These are phyloP conservation scores for Aureobasidium musti DNA, from an alignment of 2,329 filamentous ascomycete species.

Conservation along the genomic window DNA sequence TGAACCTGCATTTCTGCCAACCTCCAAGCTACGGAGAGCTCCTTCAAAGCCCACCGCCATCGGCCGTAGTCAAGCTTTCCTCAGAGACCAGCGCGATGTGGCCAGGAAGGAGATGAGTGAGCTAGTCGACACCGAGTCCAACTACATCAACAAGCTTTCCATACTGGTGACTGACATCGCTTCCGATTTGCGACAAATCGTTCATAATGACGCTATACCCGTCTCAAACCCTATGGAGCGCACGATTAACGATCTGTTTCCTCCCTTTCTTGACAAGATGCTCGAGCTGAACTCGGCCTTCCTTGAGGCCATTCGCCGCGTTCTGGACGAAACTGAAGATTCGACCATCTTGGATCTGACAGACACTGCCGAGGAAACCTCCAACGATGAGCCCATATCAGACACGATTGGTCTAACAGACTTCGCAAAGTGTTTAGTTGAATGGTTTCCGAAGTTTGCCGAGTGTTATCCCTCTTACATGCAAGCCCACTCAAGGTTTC, in stretches of 20 bases:
- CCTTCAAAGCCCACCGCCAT: slow-evolving; percentile 83
- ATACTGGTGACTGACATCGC: slow-evolving; percentile 81
- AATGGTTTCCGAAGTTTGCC: slow-evolving; percentile 92
- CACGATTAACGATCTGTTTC: slow-evolving; percentile 66
- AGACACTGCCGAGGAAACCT: slow-evolving; percentile 46
- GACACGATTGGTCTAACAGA: slow-evolving; percentile 72
- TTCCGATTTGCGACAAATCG: slow-evolving; percentile 73
- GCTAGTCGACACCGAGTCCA: slow-evolving; percentile 87
- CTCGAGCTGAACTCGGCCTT: slow-evolving; percentile 80
- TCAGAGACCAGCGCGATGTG: slow-evolving; percentile 78
- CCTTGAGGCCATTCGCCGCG: slow-evolving; percentile 69
- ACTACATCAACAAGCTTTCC: slow-evolving; percentile 85
- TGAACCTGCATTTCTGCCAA: slow-evolving; percentile 82
- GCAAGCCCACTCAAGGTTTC: slow-evolving; percentile 82
- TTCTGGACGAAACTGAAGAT: slow-evolving; percentile 82
- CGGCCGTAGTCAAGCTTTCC: slow-evolving; percentile 75
- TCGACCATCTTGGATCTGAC: slow-evolving; percentile 78
- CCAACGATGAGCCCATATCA: slow-evolving; percentile 41
- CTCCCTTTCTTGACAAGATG: slow-evolving; percentile 76
- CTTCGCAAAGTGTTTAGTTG: slow-evolving; percentile 77
- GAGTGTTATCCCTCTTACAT: slow-evolving; percentile 94
- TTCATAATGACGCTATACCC: slow-evolving; percentile 39
- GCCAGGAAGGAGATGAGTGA: slow-evolving; percentile 87
- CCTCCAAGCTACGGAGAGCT: slow-evolving; percentile 77
- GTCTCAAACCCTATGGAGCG: slow-evolving; percentile 50